A percentile compares a stretch with the other conserved stretches of the same genome.
phyloP scores from a whole-genome alignment of 768 basidiomycete genomes.

The Heimioporus sp. region DNA sequence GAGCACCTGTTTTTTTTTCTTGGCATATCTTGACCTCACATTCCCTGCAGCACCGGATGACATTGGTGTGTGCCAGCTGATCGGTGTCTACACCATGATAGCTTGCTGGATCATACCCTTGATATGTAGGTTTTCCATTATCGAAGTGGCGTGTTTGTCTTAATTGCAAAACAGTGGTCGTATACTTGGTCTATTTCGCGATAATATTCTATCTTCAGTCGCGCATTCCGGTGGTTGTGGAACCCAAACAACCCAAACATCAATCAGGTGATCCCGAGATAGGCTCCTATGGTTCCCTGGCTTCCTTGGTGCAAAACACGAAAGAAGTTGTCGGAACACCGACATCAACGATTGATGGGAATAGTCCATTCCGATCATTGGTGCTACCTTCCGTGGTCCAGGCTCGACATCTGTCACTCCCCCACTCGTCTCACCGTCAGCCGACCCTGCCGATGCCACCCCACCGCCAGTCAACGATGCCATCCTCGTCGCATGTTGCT shows the following conservation, averaged over 20 bases:
- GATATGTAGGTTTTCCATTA: conserved; percentile 39
- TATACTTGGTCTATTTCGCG: conserved; percentile 43
- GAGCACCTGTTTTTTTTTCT: conserved; percentile 2
- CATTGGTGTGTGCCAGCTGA: conserved; percentile 44
- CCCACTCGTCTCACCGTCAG: conserved; percentile 2
- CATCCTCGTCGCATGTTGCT: neutral
- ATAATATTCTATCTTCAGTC: conserved; percentile 36
- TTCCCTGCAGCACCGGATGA: conserved; percentile 36
- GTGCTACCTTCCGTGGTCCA: conserved; percentile 9
- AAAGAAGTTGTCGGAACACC: neutral
- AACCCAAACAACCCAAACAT: neutral
- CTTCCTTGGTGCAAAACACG: conserved; percentile 4
- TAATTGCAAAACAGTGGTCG: conserved; percentile 33
- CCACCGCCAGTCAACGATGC: conserved; percentile 11
- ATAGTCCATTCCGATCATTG: conserved; percentile 1
- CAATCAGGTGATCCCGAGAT: conserved; percentile 19
- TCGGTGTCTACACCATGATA: conserved; percentile 47
- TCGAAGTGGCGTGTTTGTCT: conserved; percentile 1
- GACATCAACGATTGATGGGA: neutral
- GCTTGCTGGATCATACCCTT: conserved; percentile 54
- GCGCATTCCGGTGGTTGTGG: conserved; percentile 20
- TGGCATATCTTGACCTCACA: neutral
- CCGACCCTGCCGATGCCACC: neutral
- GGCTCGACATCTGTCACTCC: conserved; percentile 4
- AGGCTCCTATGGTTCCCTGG: conserved; percentile 5